phyloP scores from a whole-genome alignment of 306 rosid genomes.

The Vicia villosa region DNA sequence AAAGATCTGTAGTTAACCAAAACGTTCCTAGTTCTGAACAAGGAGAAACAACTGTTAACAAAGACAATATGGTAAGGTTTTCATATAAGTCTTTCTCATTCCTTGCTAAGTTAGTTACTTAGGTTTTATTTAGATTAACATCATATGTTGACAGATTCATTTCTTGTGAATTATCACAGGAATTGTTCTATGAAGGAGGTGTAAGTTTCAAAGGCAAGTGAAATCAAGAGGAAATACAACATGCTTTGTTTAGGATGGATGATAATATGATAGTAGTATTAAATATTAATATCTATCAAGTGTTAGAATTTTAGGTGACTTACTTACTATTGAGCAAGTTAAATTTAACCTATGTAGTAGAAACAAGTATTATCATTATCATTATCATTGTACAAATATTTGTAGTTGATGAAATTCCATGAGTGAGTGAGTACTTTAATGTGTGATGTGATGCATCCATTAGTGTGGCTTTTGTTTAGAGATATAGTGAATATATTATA shows the following conservation, averaged over 20 bases:
- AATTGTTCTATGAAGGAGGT: conserved; percentile 52
- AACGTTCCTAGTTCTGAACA: conserved; percentile 50
- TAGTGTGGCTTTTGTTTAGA: conserved; percentile 23
- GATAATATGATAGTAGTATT: conserved; percentile 24
- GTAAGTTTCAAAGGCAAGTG: conserved; percentile 45
- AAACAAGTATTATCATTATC: conserved; percentile 28
- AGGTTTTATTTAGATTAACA: not conserved
- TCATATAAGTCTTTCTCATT: not conserved
- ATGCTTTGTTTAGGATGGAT: conserved; percentile 33
- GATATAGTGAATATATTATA: not conserved
- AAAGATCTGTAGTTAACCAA: conserved; percentile 57
- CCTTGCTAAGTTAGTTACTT: not conserved
- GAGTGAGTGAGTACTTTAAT: conserved; percentile 35
- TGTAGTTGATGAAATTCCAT: conserved; percentile 44
- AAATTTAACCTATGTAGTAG: conserved; percentile 34
- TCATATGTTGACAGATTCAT: not conserved
- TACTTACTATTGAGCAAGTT: conserved; percentile 33
- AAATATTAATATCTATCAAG: conserved; percentile 33
- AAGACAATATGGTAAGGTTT: conserved; percentile 59
- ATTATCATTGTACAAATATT: conserved; percentile 57
- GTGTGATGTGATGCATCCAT: conserved; percentile 4
- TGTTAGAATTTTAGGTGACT: conserved; percentile 41
- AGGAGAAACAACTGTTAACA: conserved; percentile 48
- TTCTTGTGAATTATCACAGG: conserved; percentile 46
- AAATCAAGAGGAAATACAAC: conserved; percentile 19